Percentiles rank a stretch among this genome's conserved stretches.
phyloP scores from a whole-genome alignment of 2,329 filamentous ascomycete genomes.

The Curvularia lunata region DNA sequence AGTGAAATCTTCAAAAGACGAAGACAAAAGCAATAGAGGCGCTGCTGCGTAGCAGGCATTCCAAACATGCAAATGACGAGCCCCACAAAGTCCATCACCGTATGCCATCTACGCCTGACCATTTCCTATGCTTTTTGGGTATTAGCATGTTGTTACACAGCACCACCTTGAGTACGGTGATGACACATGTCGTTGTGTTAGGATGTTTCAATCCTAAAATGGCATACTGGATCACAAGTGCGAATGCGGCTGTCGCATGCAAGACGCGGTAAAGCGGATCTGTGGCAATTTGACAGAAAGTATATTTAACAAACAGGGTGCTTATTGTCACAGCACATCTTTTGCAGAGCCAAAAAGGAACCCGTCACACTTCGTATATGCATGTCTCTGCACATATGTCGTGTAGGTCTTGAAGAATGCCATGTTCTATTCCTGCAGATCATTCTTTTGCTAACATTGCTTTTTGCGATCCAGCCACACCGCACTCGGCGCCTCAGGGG shows the following conservation, averaged over 20 bases:
- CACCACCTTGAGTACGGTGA: not conserved
- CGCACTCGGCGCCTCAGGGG: not conserved
- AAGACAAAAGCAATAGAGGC: constrained; percentile 1
- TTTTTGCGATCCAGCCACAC: not conserved
- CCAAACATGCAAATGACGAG: not conserved
- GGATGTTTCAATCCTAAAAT: not conserved
- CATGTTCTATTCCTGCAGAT: not conserved
- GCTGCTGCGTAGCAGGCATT: not conserved
- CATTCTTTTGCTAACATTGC: not conserved
- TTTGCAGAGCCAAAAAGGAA: not conserved
- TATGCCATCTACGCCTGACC: not conserved
- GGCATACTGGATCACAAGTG: not conserved
- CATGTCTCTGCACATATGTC: not conserved
- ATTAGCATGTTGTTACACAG: not conserved
- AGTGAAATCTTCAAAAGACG: not conserved
- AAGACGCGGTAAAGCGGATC: not conserved
- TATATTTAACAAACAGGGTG: not conserved
- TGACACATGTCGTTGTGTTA: not conserved
- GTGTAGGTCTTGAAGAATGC: not conserved
- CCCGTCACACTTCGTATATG: not conserved
- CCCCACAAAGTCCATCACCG: not conserved
- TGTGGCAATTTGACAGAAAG: not conserved
- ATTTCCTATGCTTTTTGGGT: not conserved
- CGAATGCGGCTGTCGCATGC: not conserved
- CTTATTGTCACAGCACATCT: not conserved